phyloP scores from a whole-genome alignment of 345 rosid species.

The Salix brachista region DNA sequence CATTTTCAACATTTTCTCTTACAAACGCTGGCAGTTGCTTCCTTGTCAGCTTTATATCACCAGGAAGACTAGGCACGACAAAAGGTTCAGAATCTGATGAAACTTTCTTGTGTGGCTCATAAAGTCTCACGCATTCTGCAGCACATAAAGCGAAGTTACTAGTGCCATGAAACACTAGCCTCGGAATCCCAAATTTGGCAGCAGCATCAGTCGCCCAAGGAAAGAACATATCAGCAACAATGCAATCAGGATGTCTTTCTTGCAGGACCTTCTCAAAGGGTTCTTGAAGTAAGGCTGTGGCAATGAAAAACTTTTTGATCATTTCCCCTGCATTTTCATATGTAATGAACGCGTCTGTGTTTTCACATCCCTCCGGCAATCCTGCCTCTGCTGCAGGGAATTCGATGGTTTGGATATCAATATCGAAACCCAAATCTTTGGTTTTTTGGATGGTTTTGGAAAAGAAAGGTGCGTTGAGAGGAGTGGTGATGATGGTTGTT shows the following conservation, averaged over 20 bases:
- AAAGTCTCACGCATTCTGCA: background rate
- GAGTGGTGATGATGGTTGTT: constrained; percentile 48
- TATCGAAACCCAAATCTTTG: constrained; percentile 22
- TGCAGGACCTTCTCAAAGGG: constrained; percentile 27
- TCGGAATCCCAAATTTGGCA: constrained; percentile 28
- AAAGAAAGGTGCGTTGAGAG: constrained; percentile 25
- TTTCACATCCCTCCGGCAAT: constrained; percentile 19
- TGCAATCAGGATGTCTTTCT: constrained; percentile 18
- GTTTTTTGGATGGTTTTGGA: constrained; percentile 29
- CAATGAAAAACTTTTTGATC: background rate
- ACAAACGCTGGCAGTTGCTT: constrained; percentile 4
- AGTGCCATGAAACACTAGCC: constrained; percentile 36
- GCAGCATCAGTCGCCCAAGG: constrained; percentile 36
- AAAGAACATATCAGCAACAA: constrained; percentile 28
- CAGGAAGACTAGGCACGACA: constrained; percentile 32
- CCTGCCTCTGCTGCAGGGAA: constrained; percentile 44
- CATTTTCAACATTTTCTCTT: background rate
- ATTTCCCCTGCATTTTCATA: background rate
- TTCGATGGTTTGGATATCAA: constrained; percentile 29
- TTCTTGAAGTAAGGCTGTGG: constrained; percentile 16
- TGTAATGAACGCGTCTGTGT: background rate
- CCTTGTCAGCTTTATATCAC: constrained; percentile 18
- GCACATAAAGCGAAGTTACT: constrained; percentile 22
- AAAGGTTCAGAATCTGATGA: constrained; percentile 31
- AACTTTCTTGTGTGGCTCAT: constrained; percentile 22